These are phyloP conservation scores for Lentinula aciculospora DNA, from an alignment of 768 basidiomycete species.

Conservation along the genomic window DNA sequence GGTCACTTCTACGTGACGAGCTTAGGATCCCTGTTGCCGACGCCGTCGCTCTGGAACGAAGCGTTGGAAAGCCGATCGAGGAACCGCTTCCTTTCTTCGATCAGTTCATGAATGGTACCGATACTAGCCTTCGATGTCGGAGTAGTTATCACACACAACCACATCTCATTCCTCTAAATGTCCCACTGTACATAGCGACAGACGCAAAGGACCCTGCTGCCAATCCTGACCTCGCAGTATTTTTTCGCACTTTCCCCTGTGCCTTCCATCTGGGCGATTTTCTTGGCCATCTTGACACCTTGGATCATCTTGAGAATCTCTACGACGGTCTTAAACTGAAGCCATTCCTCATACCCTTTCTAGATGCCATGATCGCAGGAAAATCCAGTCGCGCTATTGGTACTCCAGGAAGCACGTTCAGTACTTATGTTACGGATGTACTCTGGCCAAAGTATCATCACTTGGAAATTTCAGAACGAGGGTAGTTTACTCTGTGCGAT, in stretches of 20 bases:
- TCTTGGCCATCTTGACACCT: constrained; percentile 16
- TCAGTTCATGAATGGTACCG: constrained; percentile 19
- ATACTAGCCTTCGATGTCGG: constrained; percentile 29
- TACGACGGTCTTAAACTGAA: constrained; percentile 45
- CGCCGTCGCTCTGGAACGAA: constrained; percentile 24
- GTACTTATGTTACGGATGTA: constrained; percentile 60
- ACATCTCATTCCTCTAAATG: constrained; percentile 35
- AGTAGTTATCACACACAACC: constrained; percentile 26
- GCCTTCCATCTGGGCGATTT: constrained; percentile 55
- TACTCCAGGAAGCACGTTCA: constrained; percentile 74
- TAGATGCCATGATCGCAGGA: constrained; percentile 68
- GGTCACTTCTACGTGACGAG: constrained; percentile 44
- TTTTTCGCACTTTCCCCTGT: constrained; percentile 59
- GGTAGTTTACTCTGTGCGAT: constrained; percentile 20
- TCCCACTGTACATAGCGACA: constrained; percentile 62
- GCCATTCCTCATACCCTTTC: constrained; percentile 49
- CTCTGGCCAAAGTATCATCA: constrained; percentile 59
- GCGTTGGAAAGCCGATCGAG: constrained; percentile 11
- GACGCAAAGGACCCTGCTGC: constrained; percentile 37
- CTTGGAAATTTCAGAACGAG: constrained; percentile 42
- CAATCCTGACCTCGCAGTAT: constrained; percentile 37
- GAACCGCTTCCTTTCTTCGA: constrained; percentile 8
- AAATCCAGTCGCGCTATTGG: constrained; percentile 55
- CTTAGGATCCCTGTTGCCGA: constrained; percentile 36
- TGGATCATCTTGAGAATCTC: constrained; percentile 33